Evolutionary conservation across 2,329 filamentous ascomycete species (phyloP), one percentile per base, ranked within the genome.

Genomic region (Rutstroemia sp.): DNA sequence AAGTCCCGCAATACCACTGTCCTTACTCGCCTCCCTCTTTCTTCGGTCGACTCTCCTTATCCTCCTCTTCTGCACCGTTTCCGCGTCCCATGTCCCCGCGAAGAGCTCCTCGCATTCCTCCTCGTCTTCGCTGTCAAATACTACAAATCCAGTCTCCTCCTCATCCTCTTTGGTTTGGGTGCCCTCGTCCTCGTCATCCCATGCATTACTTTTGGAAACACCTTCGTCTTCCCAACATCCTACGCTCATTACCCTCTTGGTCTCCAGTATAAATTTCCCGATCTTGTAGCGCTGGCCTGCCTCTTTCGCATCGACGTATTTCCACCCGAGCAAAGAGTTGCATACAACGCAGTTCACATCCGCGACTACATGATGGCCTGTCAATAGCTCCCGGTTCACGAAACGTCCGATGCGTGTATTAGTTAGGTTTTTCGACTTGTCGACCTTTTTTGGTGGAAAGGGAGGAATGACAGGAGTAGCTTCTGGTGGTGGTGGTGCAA

Each of bases 31-130:
- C 10, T 54, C 51, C 41, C 30, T 52, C 42, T 25, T 54, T 49
- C 54, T 56, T 41, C 47, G 37, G 16, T 52, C 48, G 10, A 60
- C 56, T 47, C 54, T 67, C 47, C 61, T 62, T 16, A 58, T 53
- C 12, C 67, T 64, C 54, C 67, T 63, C 59, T 65, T 69, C 41
- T 58, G 59, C 44, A 66, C 66, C 51, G 63, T 54, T 16, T 77
- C 75, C 2, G 80, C 71, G 64, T 85, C 77, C 83, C 83, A 87
- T 4, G 74, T 74, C 1, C 83, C 83, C 0, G 77, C 72, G 68
- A 87, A 87, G 37, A 87, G 71, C 45, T 86, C 83, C 55, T 86
- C 83, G 52, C 83, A 85, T 66, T 87, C 82, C 58, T 84, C 81
- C 59, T 85, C 80, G 7, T 80, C 70, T 1, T 70, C 71, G 61